Evolutionary conservation across 306 rosid species (phyloP).

Genomic region (Ormosia emarginata): DNA sequence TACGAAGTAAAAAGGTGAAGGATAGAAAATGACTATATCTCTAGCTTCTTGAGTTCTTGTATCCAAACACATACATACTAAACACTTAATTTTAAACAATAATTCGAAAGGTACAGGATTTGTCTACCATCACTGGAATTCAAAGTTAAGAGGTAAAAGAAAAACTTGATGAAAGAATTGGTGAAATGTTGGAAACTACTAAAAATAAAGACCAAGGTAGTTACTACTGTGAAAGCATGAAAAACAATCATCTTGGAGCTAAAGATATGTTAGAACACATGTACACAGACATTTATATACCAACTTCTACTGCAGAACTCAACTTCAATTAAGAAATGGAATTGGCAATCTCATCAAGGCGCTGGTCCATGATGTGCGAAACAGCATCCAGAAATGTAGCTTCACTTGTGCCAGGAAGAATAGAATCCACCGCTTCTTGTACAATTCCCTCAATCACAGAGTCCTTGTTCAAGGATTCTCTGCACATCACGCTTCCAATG

Average conservation of each 20-base stretch:
- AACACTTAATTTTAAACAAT: not conserved
- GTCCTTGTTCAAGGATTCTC: slow-evolving; percentile 66
- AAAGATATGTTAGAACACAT: slow-evolving; percentile 35
- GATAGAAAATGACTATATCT: not conserved
- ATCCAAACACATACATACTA: not conserved
- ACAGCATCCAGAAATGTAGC: slow-evolving; percentile 72
- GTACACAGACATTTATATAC: slow-evolving; percentile 33
- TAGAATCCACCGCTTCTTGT: slow-evolving; percentile 61
- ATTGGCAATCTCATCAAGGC: slow-evolving; percentile 51
- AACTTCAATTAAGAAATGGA: slow-evolving; percentile 28
- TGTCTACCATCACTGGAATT: not conserved
- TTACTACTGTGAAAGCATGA: slow-evolving; percentile 20
- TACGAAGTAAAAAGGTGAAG: not conserved
- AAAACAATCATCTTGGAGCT: slow-evolving; percentile 15
- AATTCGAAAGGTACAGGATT: not conserved
- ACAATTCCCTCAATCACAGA: slow-evolving; percentile 82
- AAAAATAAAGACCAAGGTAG: not conserved
- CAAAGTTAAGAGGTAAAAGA: not conserved
- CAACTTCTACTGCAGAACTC: slow-evolving; percentile 14
- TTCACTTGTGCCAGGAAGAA: slow-evolving; percentile 78
- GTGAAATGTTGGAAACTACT: not conserved
- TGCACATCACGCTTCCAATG: slow-evolving; percentile 81
- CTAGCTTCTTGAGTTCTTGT: not conserved
- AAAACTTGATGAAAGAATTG: slow-evolving; percentile 20
- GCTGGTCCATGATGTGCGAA: slow-evolving; percentile 66